phyloP scores from a whole-genome alignment of 2,329 filamentous ascomycete genomes.

The Ophiocordyceps camponoti-saundersi region DNA sequence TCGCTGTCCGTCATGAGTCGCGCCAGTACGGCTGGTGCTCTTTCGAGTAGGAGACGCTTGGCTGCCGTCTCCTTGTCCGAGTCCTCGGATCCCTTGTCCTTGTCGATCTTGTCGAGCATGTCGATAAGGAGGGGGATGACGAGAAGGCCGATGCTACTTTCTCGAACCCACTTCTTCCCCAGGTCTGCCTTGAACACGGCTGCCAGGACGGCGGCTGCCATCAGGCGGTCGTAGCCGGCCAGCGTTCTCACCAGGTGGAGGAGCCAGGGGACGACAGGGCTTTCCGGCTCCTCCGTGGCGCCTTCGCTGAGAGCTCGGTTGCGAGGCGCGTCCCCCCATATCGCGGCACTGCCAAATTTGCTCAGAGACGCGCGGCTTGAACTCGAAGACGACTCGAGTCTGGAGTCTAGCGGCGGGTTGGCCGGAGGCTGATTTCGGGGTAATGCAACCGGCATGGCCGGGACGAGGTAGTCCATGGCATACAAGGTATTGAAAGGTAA shows the following conservation, averaged over 20 bases:
- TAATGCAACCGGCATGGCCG: slow-evolving; percentile 29
- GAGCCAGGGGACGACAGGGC: slow-evolving; percentile 56
- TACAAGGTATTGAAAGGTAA: slow-evolving; percentile 23
- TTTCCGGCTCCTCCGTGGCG: slow-evolving; percentile 45
- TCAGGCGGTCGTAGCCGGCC: slow-evolving; percentile 40
- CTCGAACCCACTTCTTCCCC: slow-evolving; percentile 40
- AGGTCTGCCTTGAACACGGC: slow-evolving; percentile 53
- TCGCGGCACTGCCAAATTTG: slow-evolving; percentile 11
- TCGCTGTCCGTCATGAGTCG: slow-evolving; percentile 64
- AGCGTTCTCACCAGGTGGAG: slow-evolving; percentile 44
- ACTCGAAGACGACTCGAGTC: slow-evolving; percentile 10
- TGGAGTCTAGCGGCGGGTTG: slow-evolving; percentile 8
- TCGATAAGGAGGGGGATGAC: slow-evolving; percentile 54
- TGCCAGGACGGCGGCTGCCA: slow-evolving; percentile 53
- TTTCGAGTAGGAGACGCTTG: slow-evolving; percentile 38
- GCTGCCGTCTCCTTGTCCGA: slow-evolving; percentile 18
- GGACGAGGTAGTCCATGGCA: slow-evolving; percentile 50
- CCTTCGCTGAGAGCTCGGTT: slow-evolving; percentile 14
- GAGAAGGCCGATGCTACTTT: slow-evolving; percentile 46
- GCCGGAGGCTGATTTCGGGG: slow-evolving; percentile 11
- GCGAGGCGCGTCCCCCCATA: slow-evolving; percentile 18
- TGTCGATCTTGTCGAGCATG: slow-evolving; percentile 32
- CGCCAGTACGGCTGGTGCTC: slow-evolving; percentile 59
- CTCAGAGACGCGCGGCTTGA: slow-evolving; percentile 11
- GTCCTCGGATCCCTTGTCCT: slow-evolving; percentile 23